Evolutionary conservation across 2,329 filamentous ascomycete genomes (phyloP), one percentile per base, ranked within the genome.

Genomic region (Aureobasidium leucospermi): DNA sequence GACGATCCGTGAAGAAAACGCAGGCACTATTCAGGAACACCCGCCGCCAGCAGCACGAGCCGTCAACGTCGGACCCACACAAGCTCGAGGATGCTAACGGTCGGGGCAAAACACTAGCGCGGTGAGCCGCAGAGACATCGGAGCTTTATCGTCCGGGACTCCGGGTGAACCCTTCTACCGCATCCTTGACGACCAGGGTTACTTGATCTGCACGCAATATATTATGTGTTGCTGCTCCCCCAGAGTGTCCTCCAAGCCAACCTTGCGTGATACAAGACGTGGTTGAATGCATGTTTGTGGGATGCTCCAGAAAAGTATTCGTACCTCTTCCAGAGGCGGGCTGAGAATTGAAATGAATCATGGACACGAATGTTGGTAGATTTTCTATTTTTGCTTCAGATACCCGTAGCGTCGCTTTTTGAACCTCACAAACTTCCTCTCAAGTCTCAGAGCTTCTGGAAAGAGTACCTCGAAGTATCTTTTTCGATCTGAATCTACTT

Each of bases 21-120:
- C 46, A 58, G 39, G 45, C 56, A 58, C 43, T 34, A 31, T 28
- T 47, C 57, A 59, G 57, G 57, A 59, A 59, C 57, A 59, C 57
- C 57, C 57, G 57, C 46, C 57, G 42, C 53, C 46, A 51, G 47
- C 16, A 48, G 56, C 56, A 52, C 46, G 57, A 59, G 57, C 57
- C 47, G 13, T 16, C 46, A 51, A 45, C 57, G 57, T 59, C 29
- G n/a, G 57, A 52, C 57, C 57, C 57, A 59, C 57, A 36, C 16
- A 45, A 59, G 57, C 57, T 59, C 57, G 57, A 59, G 57, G 32
- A 28, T 49, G n/a, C 15, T 7, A 59, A 59, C 45, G 47, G 57
- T 51, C 57, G 45, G 38, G 46, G 57, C 45, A 43, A 48, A 51
- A 49, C 57, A 43, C 45, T 59, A 59, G 57, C 59, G 59, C 6